phyloP scores from a whole-genome alignment of 1,284 basidiomycete genomes.

The Microbotryum intermedium region DNA sequence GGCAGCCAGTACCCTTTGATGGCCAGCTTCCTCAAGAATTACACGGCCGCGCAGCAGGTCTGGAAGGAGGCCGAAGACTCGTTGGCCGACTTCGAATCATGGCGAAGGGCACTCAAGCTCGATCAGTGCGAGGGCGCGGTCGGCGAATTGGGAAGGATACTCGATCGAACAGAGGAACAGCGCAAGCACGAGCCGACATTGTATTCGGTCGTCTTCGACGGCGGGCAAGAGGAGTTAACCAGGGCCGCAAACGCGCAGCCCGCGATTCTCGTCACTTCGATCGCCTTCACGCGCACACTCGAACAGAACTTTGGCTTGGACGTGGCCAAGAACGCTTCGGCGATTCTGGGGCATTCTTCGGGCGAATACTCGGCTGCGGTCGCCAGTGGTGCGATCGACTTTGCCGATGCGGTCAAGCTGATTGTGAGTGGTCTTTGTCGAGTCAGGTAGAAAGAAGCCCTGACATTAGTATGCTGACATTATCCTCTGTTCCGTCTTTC shows the following conservation, averaged over 20 bases:
- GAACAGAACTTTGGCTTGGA: conserved; percentile 26
- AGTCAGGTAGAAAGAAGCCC: not conserved
- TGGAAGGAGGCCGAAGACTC: conserved; percentile 36
- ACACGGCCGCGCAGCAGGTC: conserved; percentile 23
- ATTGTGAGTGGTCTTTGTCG: conserved; percentile 10
- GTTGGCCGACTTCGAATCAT: conserved; percentile 26
- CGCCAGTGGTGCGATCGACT: conserved; percentile 32
- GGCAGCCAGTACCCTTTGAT: conserved; percentile 36
- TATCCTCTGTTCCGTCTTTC: not conserved
- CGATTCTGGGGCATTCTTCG: conserved; percentile 35
- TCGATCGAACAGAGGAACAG: conserved; percentile 14
- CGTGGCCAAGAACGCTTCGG: conserved; percentile 18
- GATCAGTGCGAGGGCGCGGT: conserved; percentile 25
- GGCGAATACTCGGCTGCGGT: conserved; percentile 37
- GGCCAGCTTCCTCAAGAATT: conserved; percentile 28
- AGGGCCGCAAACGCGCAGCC: conserved; percentile 35
- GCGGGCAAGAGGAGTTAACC: conserved; percentile 33
- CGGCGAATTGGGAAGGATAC: conserved; percentile 22
- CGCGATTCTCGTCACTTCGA: conserved; percentile 36
- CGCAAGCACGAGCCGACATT: conserved; percentile 19
- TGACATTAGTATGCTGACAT: not conserved
- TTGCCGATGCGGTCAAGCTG: conserved; percentile 33
- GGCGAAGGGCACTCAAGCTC: conserved; percentile 23
- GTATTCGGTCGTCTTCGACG: conserved; percentile 26
- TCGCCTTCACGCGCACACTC: conserved; percentile 34